phyloP scores from a whole-genome alignment of 345 rosid species.

The Sisymbrium altissimum region DNA sequence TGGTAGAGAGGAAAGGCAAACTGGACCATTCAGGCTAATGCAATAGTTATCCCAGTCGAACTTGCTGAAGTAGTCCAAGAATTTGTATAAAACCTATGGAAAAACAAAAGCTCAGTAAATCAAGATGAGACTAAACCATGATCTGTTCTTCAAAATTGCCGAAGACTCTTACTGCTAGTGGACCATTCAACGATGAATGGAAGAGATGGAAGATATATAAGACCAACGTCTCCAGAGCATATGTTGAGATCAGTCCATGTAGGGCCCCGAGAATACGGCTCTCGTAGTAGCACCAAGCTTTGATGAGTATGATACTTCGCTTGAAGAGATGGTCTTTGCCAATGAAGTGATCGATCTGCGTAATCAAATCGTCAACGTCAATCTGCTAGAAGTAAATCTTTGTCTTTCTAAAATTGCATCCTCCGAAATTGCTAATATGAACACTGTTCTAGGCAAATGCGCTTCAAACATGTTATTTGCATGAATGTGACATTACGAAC shows the following conservation, averaged over 20 bases:
- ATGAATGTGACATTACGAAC: neutral
- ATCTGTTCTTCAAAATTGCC: neutral
- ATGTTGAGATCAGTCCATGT: conserved; percentile 84
- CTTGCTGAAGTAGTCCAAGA: conserved; percentile 93
- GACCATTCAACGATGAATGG: conserved; percentile 68
- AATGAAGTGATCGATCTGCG: conserved; percentile 64
- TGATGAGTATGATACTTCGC: conserved; percentile 77
- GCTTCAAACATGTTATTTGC: neutral
- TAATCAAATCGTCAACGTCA: conserved; percentile 20
- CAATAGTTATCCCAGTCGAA: conserved; percentile 95
- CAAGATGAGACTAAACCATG: conserved; percentile 6
- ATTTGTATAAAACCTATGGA: conserved; percentile 67
- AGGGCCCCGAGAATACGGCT: conserved; percentile 92
- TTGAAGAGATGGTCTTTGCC: conserved; percentile 77
- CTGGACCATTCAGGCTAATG: conserved; percentile 74
- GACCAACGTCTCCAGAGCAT: conserved; percentile 88
- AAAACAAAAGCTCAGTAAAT: conserved; percentile 1
- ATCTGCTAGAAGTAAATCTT: conserved; percentile 14
- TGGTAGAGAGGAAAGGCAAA: conserved; percentile 59
- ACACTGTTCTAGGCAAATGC: neutral
- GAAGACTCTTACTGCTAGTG: conserved; percentile 65
- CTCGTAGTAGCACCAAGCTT: conserved; percentile 94
- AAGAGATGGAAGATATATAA: conserved; percentile 77
- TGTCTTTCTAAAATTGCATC: neutral
- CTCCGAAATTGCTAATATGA: neutral